A percentile compares a stretch with the other conserved stretches of the same genome.
These are phyloP conservation scores for Fraxinus baroniana DNA, from an alignment of 305 asterid genomes.

Conservation along the genomic window DNA sequence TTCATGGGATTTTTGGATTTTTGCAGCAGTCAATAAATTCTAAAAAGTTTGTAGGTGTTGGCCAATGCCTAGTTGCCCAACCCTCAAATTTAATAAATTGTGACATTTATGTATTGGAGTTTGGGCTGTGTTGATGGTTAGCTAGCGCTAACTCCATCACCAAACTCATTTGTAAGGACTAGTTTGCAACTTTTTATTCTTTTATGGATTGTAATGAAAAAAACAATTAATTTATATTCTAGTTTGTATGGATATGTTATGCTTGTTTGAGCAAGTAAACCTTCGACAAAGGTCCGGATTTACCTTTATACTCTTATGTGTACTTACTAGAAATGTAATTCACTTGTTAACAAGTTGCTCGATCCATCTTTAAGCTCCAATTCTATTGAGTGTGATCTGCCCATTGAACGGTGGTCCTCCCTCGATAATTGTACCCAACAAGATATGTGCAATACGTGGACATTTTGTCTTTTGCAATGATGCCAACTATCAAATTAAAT, in stretches of 20 bases:
- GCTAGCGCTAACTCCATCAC: background rate
- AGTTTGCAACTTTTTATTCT: background rate
- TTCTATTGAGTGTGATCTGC: background rate
- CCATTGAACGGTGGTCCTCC: background rate
- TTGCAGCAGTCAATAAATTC: constrained; percentile 67
- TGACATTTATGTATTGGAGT: background rate
- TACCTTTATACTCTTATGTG: background rate
- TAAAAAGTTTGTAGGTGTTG: constrained; percentile 11
- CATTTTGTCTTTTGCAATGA: background rate
- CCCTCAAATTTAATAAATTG: constrained; percentile 1
- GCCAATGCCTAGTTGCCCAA: constrained; percentile 61
- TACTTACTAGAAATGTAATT: background rate
- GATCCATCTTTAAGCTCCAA: background rate
- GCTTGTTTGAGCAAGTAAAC: background rate
- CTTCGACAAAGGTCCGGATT: background rate
- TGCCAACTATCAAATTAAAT: background rate
- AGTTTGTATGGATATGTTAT: background rate
- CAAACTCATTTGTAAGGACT: background rate
- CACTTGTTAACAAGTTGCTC: background rate
- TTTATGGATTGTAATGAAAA: background rate
- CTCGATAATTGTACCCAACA: background rate
- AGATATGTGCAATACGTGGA: background rate
- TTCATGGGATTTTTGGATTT: constrained; percentile 93
- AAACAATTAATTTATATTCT: background rate
- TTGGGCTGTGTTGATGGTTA: background rate